Conservation (phyloP, 805 yeast genomes). For the Metschnikowia corniflorae region DNA sequence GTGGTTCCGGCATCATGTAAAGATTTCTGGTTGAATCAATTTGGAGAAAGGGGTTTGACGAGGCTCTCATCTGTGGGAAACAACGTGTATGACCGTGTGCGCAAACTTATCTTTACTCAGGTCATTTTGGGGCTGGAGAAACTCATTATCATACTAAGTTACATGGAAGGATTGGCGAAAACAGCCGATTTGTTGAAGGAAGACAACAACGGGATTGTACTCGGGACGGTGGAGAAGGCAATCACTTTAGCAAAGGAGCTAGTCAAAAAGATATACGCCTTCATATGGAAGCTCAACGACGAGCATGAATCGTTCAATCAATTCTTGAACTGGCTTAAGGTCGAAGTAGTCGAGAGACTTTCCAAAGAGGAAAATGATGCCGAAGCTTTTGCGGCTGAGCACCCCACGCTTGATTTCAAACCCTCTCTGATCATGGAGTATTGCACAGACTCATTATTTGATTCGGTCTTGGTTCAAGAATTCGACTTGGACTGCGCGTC, state of each 20-base stretch:
- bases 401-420: conserved; percentile 15
- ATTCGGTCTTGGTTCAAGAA: conserved; percentile 10
- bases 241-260: conserved; percentile 20
- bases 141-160: conserved; percentile 43
- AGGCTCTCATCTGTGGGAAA: conserved; percentile 52
- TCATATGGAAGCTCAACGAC: conserved; percentile 42
- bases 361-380: conserved; percentile 35
- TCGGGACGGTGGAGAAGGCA: conserved; percentile 6
- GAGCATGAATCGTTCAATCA: conserved; percentile 46
- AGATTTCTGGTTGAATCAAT: conserved; percentile 60
- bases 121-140: conserved; percentile 57
- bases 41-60: conserved; percentile 64
- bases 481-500: conserved; percentile 4
- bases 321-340: conserved; percentile 44
- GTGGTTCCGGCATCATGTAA: conserved; percentile 46
- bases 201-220: conserved; percentile 11
- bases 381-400: conserved; percentile 13
- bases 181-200: conserved; percentile 8
- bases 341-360: conserved; percentile 34
- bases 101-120: conserved; percentile 46
- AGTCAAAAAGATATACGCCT: conserved; percentile 32
- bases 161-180: conserved; percentile 33
- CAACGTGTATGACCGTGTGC: conserved; percentile 46
- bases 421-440: conserved; percentile 16
- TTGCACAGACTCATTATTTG: conserved; percentile 11